Percentiles rank a stretch among this genome's conserved stretches.
phyloP scores from a whole-genome alignment of 352 stramenopile species.

The Globisporangium recalcitrans region DNA sequence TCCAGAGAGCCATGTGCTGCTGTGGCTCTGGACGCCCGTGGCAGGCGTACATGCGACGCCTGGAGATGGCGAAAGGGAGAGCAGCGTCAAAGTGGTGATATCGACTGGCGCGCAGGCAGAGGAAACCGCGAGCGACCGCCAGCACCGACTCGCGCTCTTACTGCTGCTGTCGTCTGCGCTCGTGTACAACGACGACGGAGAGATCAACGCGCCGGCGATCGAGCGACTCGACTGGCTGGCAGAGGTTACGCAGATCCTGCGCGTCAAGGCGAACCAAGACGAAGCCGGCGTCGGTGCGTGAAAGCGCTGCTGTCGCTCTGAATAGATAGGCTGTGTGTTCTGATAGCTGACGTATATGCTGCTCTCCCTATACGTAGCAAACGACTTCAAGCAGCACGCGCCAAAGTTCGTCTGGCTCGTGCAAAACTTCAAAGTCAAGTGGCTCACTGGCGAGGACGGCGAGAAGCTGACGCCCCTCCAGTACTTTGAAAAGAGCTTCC shows the following conservation, averaged over 20 bases:
- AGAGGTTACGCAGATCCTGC: conserved; percentile 29
- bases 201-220: conserved; percentile 39
- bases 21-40: conserved; percentile 42
- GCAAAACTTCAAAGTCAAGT: conserved; percentile 69
- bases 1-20: conserved; percentile 22
- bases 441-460: conserved; percentile 37
- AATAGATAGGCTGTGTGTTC: too few relatives aligned
- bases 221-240: conserved; percentile 46
- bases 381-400: conserved; percentile 42
- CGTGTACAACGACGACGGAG: conserved; percentile 54
- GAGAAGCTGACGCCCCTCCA: conserved; percentile 39
- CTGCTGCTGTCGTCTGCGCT: conserved; percentile 56
- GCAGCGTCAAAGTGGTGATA: conserved; percentile 23
- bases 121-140: conserved; percentile 11
- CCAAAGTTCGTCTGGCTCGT: conserved; percentile 60
- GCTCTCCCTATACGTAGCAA: conserved; percentile 11
- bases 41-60: neutral
- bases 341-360: neutral
- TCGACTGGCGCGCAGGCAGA: conserved; percentile 16
- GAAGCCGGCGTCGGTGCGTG: conserved; percentile 43
- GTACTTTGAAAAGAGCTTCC: conserved; percentile 46
- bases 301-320: neutral
- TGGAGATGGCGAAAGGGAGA: neutral
- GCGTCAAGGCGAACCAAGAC: conserved; percentile 56
- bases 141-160: conserved; percentile 28